Evolutionary conservation across 768 basidiomycete species (phyloP), one percentile per base, ranked within the genome.

Genomic region (Nidularia sp.): DNA sequence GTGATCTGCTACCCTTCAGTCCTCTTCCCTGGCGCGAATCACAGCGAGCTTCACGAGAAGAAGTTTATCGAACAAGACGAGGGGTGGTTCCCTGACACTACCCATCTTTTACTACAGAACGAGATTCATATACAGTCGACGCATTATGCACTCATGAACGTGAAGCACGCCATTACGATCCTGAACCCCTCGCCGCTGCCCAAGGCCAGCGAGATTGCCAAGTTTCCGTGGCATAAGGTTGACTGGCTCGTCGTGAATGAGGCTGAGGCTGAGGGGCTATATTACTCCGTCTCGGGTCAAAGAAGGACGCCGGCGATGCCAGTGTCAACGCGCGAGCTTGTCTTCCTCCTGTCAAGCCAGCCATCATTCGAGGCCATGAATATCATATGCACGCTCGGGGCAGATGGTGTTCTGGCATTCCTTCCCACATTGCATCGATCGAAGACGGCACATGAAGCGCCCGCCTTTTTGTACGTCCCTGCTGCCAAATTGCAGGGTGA

Each of bases 101-200:
- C 77, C 0, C 79, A 83, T 60, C 62, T 84, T 7, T 70, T 84
- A 7, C 63, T 85, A 1, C 83, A 84, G 57, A 85, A 85, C 58
- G 84, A 85, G 58, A 81, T 84, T 15, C 73, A 70, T 2, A 60
- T 71, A 49, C 47, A 56, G 5, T 73, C 74, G 4, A 82, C 79
- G 0, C 61, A 74, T 31, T 64, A 62, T 52, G 70, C 71, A 5
- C 60, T 67, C 35, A 59, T 57, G 47, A 63, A 56, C 34, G 65
- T 66, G 52, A 48, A 44, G 46, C 47, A 55, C 12, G 57, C 64
- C 7, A 62, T 61, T 1, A 73, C 72, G 0, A 66, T 84, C 50
- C 73, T 79, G 63, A 85, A 84, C 57, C 82, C 83, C 2, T 85
- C 83, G 0, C 83, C 83, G 1, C 69, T 84, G 59, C 80, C 78